Conservation (phyloP, 192 early-diverging fungal species). For the Backusella sp. region DNA sequence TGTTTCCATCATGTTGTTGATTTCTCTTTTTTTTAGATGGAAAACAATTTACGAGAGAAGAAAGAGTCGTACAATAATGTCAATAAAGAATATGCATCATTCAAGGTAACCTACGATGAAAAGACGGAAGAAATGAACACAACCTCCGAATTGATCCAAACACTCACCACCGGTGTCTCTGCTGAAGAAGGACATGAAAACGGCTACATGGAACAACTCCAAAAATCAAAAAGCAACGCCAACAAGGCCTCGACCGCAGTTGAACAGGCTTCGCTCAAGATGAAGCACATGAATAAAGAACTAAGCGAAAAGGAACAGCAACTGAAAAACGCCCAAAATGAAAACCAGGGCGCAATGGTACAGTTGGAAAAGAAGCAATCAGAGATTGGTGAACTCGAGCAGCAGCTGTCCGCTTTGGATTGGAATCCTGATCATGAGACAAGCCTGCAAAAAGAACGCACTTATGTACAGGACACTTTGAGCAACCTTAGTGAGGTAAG, state of each 20-base stretch:
- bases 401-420: conserved; percentile 35
- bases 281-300: conserved; percentile 73
- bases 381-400: conserved; percentile 12
- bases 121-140: conserved; percentile 58
- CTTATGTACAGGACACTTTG: conserved; percentile 27
- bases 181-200: conserved; percentile 90
- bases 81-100: conserved; percentile 46
- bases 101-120: conserved; percentile 51
- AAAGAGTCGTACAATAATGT: conserved; percentile 32
- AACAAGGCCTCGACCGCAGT: conserved; percentile 62
- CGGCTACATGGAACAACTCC: conserved; percentile 96
- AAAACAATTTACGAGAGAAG: conserved; percentile 43
- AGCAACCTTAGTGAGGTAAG: conserved; percentile 40
- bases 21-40: conserved; percentile 36
- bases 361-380: conserved; percentile 31
- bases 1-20: not conserved
- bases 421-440: conserved; percentile 47
- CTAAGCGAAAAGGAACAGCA: conserved; percentile 65
- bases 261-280: conserved; percentile 83
- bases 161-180: conserved; percentile 90
- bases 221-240: conserved; percentile 65
- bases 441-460: conserved; percentile 33
- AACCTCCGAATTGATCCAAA: conserved; percentile 85
- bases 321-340: conserved; percentile 62
- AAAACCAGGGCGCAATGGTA: conserved; percentile 61